phyloP scores from a whole-genome alignment of 306 rosid genomes.

The Vigna reflexopilosa region DNA sequence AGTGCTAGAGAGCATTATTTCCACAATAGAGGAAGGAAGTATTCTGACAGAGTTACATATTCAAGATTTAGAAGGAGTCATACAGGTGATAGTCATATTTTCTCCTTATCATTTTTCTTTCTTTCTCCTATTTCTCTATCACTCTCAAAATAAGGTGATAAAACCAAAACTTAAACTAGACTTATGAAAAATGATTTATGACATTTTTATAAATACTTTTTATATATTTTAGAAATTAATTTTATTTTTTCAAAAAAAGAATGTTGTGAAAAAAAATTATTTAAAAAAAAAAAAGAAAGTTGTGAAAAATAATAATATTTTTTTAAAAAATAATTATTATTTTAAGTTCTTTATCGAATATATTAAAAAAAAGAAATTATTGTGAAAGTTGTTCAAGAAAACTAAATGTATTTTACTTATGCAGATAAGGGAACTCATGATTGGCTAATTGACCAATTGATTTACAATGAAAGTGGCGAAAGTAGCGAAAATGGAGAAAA shows the following conservation, averaged over 20 bases:
- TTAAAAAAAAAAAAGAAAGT: too few relatives aligned
- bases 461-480: constrained; percentile 42
- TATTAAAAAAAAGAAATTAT: not conserved
- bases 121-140: not conserved
- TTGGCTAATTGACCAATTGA: constrained; percentile 57
- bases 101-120: not conserved
- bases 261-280: too few relatives aligned
- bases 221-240: not conserved
- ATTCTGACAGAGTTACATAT: constrained; percentile 46
- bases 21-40: constrained; percentile 42
- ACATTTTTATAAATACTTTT: not conserved
- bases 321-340: too few relatives aligned
- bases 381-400: constrained; percentile 26
- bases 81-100: constrained; percentile 48
- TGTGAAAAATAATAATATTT: too few relatives aligned
- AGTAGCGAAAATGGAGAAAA: not conserved
- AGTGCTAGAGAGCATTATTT: constrained; percentile 21
- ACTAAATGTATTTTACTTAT: constrained; percentile 22
- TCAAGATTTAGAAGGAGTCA: constrained; percentile 49
- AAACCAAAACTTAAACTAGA: not conserved
- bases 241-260: not conserved
- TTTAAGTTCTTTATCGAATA: not conserved
- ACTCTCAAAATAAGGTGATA: not conserved
- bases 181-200: not conserved
- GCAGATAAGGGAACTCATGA: constrained; percentile 78